These are phyloP conservation scores for Talaromyces borbonicus DNA, from an alignment of 495 filamentous ascomycete species.

Conservation along the genomic window DNA sequence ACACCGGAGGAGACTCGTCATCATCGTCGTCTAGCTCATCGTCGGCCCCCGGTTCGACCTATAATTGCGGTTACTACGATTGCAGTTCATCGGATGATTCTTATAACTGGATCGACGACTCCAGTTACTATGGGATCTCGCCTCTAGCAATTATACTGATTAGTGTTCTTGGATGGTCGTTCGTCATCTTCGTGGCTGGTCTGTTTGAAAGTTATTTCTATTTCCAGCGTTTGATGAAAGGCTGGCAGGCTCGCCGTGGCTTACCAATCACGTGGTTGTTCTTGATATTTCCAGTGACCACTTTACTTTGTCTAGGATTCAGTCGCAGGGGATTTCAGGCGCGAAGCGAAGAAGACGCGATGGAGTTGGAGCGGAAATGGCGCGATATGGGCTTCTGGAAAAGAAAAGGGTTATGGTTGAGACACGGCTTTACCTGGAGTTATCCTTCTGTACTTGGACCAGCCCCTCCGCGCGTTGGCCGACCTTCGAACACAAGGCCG, in stretches of 20 bases:
- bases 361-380: constrained; percentile 32
- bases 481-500: neutral
- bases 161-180: constrained; percentile 27
- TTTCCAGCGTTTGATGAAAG: constrained; percentile 43
- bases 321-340: constrained; percentile 30
- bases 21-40: constrained; percentile 4
- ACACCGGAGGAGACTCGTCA: constrained; percentile 6
- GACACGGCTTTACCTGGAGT: constrained; percentile 39
- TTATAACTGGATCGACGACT: constrained; percentile 18
- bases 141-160: constrained; percentile 26
- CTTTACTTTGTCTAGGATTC: constrained; percentile 28
- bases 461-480: constrained; percentile 17
- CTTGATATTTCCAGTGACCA: constrained; percentile 21
- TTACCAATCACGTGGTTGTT: constrained; percentile 39
- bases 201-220: constrained; percentile 40
- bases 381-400: constrained; percentile 23
- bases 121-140: constrained; percentile 20
- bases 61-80: constrained; percentile 8
- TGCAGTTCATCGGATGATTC: constrained; percentile 11
- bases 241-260: constrained; percentile 36
- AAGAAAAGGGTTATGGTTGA: constrained; percentile 36
- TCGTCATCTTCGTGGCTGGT: constrained; percentile 35
- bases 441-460: constrained; percentile 34
- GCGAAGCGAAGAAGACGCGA: constrained; percentile 31
- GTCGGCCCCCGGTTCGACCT: constrained; percentile 11